Conservation (phyloP, 306 rosid species). For the Vigna angularis region DNA sequence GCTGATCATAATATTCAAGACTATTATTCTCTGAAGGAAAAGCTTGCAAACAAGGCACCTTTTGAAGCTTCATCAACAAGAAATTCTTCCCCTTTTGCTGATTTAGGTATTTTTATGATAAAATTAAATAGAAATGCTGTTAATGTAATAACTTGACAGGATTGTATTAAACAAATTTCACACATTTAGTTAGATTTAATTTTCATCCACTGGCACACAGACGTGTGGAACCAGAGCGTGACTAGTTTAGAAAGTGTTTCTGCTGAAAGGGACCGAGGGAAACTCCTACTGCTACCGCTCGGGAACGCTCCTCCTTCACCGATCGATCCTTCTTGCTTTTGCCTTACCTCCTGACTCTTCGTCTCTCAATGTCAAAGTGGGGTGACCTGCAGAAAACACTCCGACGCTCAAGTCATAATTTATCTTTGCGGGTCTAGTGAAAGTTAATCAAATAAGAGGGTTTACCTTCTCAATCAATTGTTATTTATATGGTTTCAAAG, state of each 20-base stretch:
- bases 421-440: too few relatives aligned
- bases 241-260: background rate
- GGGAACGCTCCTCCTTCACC: too few relatives aligned
- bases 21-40: background rate
- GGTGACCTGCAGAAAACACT: too few relatives aligned
- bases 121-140: background rate
- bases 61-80: constrained; percentile 34
- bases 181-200: background rate
- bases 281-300: too few relatives aligned
- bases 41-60: background rate
- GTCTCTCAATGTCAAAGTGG: too few relatives aligned
- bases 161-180: background rate
- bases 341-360: too few relatives aligned
- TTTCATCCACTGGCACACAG: background rate
- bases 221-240: constrained; percentile 12
- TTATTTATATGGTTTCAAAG: too few relatives aligned
- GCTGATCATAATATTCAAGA: constrained; percentile 39
- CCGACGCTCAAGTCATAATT: too few relatives aligned
- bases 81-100: background rate
- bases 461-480: too few relatives aligned
- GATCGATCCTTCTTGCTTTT: too few relatives aligned
- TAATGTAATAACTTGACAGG: background rate
- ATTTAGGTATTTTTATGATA: background rate
- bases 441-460: too few relatives aligned
- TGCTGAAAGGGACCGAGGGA: too few relatives aligned